These are phyloP conservation scores for Ascochyta pisi DNA, from an alignment of 2,329 filamentous ascomycete species.

Conservation along the genomic window DNA sequence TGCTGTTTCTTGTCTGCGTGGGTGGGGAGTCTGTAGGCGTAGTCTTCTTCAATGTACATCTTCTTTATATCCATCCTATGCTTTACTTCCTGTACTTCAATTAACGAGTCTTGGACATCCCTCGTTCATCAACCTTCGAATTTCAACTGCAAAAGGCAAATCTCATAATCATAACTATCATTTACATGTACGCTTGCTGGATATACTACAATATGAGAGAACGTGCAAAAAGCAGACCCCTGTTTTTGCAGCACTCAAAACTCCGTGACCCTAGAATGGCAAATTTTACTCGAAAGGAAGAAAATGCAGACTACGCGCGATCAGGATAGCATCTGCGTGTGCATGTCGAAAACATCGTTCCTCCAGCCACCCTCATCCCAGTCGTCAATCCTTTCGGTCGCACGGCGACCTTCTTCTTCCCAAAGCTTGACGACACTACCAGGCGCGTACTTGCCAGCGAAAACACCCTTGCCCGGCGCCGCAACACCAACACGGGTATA, in stretches of 20 bases:
- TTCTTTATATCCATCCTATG: too few relatives aligned
- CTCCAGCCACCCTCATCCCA: slow-evolving; percentile 77
- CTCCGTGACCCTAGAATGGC: not conserved
- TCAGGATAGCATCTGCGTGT: slow-evolving; percentile 43
- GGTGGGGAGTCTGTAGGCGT: too few relatives aligned
- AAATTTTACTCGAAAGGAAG: not conserved
- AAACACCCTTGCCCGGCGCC: slow-evolving; percentile 68
- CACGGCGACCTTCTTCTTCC: slow-evolving; percentile 77
- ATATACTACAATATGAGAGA: slow-evolving; percentile 4
- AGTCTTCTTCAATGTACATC: too few relatives aligned
- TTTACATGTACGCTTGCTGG: not conserved
- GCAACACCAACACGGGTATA: slow-evolving; percentile 76
- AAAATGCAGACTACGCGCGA: not conserved
- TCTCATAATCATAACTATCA: too few relatives aligned
- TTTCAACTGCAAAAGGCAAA: too few relatives aligned
- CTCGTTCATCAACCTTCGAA: too few relatives aligned
- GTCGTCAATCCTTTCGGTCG: slow-evolving; percentile 77
- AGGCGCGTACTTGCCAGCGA: slow-evolving; percentile 85
- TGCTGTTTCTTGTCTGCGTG: not conserved
- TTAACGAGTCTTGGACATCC: too few relatives aligned
- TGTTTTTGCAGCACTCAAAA: not conserved
- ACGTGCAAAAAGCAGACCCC: not conserved
- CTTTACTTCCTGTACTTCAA: too few relatives aligned
- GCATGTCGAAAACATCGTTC: slow-evolving; percentile 78
- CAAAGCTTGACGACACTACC: slow-evolving; percentile 90